Evolutionary conservation across 495 filamentous ascomycete genomes (phyloP), one percentile per base, ranked within the genome.

Genomic region (Penicillium roqueforti): DNA sequence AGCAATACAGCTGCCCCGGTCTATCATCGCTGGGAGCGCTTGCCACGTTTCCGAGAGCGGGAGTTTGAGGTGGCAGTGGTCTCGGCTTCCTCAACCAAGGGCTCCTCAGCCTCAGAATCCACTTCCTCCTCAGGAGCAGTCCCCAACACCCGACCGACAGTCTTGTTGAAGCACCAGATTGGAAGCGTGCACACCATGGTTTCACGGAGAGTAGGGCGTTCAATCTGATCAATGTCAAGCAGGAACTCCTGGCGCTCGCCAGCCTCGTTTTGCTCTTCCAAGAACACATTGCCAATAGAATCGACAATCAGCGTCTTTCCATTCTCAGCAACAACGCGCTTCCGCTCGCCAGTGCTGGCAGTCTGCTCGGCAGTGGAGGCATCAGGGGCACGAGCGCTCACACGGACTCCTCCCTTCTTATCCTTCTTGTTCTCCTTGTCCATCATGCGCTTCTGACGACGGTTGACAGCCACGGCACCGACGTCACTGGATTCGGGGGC

Each of bases 261-360:
- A 6, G 96, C 87, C 62, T 92, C 91, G 26, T 87, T 87, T 59
- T 87, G 84, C 56, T 96, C 88, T 63, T 97, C 90, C 13, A 98
- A 75, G 69, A 87, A 98, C 22, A 98, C 93, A 65, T 95, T 90
- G 6, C 93, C 93, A 16, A 84, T 73, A 0, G 88, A 88, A 70
- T 98, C 93, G 6, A 98, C 93, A 55, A 98, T 87, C 36, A 97
- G 69, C 0, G 93, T 78, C 73, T 98, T 98, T 38, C 93, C 93
- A 65, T 98, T 98, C 76, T 95, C 87, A 2, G 91, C 92, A 23
- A 91, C 80, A 18, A 97, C 87, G 10, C 84, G 74, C 79, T 91
- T 92, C 70, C 87, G 89, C 36, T 87, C 75, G 2, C 90, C 89
- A 56, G 80, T 60, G 67, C 78, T 67, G 49, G 76, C 66, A 54